A percentile compares a stretch with the other conserved stretches of the same genome.
Conservation (phyloP, 192 early-diverging fungal genomes). For the Linderina pennispora region DNA sequence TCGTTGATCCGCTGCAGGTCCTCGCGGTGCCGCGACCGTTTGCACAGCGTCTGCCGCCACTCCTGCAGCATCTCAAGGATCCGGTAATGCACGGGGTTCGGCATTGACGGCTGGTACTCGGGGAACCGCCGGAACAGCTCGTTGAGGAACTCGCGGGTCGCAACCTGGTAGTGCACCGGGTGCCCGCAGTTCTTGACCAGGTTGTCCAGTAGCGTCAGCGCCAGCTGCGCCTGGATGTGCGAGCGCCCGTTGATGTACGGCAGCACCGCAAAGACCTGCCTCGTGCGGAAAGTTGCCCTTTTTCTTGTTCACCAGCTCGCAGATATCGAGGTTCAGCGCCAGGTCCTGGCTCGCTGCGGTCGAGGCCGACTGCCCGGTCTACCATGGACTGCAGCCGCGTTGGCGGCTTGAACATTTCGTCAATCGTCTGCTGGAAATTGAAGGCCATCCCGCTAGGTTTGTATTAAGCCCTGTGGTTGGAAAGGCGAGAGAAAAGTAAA, state of each 20-base stretch:
- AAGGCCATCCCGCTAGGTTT: slow-evolving; percentile 19
- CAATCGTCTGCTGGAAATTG: slow-evolving; percentile 34
- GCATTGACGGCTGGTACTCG: slow-evolving; percentile 64
- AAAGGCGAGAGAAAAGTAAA: neutral
- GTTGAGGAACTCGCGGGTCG: slow-evolving; percentile 95
- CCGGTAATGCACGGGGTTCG: slow-evolving; percentile 71
- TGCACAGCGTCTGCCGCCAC: slow-evolving; percentile 88
- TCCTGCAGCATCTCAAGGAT: slow-evolving; percentile 91
- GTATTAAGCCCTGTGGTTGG: too few species aligned
- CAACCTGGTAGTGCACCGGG: slow-evolving; percentile 93
- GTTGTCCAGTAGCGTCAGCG: slow-evolving; percentile 80
- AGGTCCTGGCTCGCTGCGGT: slow-evolving; percentile 71
- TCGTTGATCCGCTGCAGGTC: slow-evolving; percentile 93
- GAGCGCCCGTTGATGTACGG: slow-evolving; percentile 46
- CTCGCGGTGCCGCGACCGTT: slow-evolving; percentile 82
- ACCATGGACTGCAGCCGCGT: slow-evolving; percentile 43
- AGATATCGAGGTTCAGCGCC: slow-evolving; percentile 89
- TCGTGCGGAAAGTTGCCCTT: slow-evolving; percentile 62
- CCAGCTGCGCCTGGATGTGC: slow-evolving; percentile 31
- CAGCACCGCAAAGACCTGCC: slow-evolving; percentile 37
- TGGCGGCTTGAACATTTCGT: slow-evolving; percentile 43
- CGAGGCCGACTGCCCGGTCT: slow-evolving; percentile 75
- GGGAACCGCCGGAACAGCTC: slow-evolving; percentile 92
- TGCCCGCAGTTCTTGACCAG: slow-evolving; percentile 99
- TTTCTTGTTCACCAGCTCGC: slow-evolving; percentile 90